These are phyloP conservation scores for Dactylellina leptospora DNA, from an alignment of 2,329 filamentous ascomycete genomes.

Conservation along the genomic window DNA sequence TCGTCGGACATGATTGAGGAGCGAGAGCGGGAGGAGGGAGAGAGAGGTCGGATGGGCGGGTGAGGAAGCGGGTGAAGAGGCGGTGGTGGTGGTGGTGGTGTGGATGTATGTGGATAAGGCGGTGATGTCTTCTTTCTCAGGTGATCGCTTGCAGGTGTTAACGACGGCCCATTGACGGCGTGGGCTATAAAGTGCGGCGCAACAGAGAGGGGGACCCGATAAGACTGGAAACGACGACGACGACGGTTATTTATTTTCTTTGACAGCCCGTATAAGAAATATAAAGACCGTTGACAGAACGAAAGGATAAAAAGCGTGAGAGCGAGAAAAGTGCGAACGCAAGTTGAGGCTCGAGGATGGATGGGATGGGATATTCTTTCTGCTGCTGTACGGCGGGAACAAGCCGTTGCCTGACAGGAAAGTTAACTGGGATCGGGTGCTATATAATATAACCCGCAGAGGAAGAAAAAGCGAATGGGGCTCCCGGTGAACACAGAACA, in stretches of 20 bases:
- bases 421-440: conserved; percentile 24
- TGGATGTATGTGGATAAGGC: conserved; percentile 25
- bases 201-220: conserved; percentile 15
- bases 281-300: not conserved
- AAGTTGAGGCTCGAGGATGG: conserved; percentile 50
- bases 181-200: conserved; percentile 52
- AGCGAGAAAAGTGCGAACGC: too few species aligned
- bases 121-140: too few species aligned
- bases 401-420: conserved; percentile 50
- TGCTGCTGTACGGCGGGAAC: conserved; percentile 38
- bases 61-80: too few species aligned
- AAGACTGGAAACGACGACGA: not conserved
- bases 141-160: too few species aligned
- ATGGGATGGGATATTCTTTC: conserved; percentile 35
- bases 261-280: conserved; percentile 12
- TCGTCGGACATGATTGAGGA: conserved; percentile 52
- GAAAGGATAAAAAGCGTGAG: conserved; percentile 10
- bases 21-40: too few species aligned
- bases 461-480: conserved; percentile 15
- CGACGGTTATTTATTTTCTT: conserved; percentile 12
- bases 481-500: not conserved
- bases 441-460: conserved; percentile 21
- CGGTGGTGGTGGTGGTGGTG: conserved; percentile 12
- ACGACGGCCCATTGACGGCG: conserved; percentile 51
- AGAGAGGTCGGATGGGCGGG: too few species aligned